These are phyloP conservation scores for Lathyrus sativus DNA, from an alignment of 306 rosid species.

Conservation along the genomic window DNA sequence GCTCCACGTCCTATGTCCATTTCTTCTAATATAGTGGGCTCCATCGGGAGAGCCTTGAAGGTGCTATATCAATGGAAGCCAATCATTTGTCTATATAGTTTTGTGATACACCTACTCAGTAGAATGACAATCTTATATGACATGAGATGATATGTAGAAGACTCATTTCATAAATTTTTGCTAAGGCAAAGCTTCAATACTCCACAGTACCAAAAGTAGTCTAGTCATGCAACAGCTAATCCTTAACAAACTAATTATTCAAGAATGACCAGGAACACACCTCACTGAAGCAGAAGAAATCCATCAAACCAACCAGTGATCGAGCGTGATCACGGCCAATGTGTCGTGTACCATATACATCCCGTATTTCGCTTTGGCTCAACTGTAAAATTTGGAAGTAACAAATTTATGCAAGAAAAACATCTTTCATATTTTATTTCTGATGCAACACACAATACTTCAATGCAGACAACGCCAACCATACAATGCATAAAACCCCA, in stretches of 20 bases:
- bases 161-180: constrained; percentile 21
- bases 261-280: constrained; percentile 47
- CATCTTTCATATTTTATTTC: background rate
- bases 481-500: constrained; percentile 2
- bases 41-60: background rate
- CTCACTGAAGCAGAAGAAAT: constrained; percentile 98
- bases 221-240: constrained; percentile 12
- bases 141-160: constrained; percentile 14
- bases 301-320: constrained; percentile 91
- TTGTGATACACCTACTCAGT: constrained; percentile 15
- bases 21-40: background rate
- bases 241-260: background rate
- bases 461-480: constrained; percentile 15
- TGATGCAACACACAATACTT: constrained; percentile 1
- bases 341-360: constrained; percentile 78
- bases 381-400: constrained; percentile 53
- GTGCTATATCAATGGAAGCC: background rate
- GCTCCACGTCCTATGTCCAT: background rate
- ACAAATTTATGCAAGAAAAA: constrained; percentile 11
- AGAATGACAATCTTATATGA: constrained; percentile 24
- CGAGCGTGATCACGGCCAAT: constrained; percentile 94
- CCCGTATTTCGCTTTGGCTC: constrained; percentile 57
- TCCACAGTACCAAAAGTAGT: constrained; percentile 15
- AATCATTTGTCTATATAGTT: constrained; percentile 18
- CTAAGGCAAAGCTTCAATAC: constrained; percentile 25